Conservation (phyloP, 2,329 filamentous ascomycete genomes). For the Cercospora sp. region DNA sequence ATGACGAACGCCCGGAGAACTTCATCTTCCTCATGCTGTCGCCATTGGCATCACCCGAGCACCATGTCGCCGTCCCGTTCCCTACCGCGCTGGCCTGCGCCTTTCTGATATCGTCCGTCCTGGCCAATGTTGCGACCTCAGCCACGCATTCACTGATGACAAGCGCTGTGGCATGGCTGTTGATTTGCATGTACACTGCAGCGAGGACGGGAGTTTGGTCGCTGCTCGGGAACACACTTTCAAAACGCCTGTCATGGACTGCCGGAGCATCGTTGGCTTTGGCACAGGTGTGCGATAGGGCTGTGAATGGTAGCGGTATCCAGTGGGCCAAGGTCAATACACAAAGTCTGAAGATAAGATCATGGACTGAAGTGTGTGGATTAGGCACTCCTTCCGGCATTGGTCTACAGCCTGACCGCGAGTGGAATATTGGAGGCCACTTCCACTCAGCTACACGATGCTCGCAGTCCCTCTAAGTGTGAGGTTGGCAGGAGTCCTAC, state of each 20-base stretch:
- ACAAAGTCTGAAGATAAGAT: constrained; percentile 23
- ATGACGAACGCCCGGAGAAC: background rate
- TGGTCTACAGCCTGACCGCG: constrained; percentile 27
- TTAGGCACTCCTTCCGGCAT: constrained; percentile 34
- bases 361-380: constrained; percentile 23
- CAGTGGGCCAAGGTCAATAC: constrained; percentile 48
- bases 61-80: constrained; percentile 24
- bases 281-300: constrained; percentile 46
- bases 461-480: background rate
- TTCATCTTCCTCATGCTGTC: constrained; percentile 24
- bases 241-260: constrained; percentile 40
- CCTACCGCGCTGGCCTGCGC: constrained; percentile 34
- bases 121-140: constrained; percentile 21
- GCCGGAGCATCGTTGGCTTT: constrained; percentile 47
- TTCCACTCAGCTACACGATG: background rate
- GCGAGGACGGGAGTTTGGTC: constrained; percentile 35
- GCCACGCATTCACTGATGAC: constrained; percentile 40
- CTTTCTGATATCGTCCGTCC: constrained; percentile 38
- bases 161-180: constrained; percentile 45
- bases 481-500: background rate
- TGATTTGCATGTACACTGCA: constrained; percentile 41
- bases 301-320: constrained; percentile 46
- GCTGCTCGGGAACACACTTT: constrained; percentile 28
- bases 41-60: constrained; percentile 29
- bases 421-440: constrained; percentile 23